Evolutionary conservation across 345 rosid species (phyloP), one percentile per base, ranked within the genome.

Genomic region (Melaleuca alternifolia): DNA sequence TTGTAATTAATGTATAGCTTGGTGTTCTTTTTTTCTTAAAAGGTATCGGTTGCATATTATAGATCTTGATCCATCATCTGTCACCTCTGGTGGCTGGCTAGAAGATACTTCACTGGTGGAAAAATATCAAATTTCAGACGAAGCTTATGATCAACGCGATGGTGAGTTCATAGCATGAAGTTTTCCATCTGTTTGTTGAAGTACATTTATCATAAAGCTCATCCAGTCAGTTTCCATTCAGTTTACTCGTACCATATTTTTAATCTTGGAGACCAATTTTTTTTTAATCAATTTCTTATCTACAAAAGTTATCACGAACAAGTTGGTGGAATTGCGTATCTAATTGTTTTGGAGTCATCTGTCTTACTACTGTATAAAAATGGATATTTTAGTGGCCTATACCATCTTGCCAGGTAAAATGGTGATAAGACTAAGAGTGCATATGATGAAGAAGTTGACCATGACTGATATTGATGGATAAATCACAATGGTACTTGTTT

Each of bases 71-170:
- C 98, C 99, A 13, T 92, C 98, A 20, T 96, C 98, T 5, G 95
- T 96, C 37, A 97, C 99, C 48, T 93, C 96, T 46, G 98, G 98
- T 57, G 97, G 99, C 11, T 96, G 98, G 98, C 94, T 97, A 44
- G 99, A 97, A 88, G 98, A 97, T 88, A 96, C 98, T 33, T 96
- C 99, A 50, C 83, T 94, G 71, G 98, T 97, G 85, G 95, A 96
- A 90, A 97, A 94, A 91, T 97, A 94, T 91, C 85, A 87, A 0
- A 97, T 97, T 46, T 96, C 98, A 53, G 99, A 97, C 33, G 98
- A 96, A 83, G 96, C 93, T 46, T 97, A 95, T 86, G 90, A 89
- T 24, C 96, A 97, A 87, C 97, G 91, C 20, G 91, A 89, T 82
- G 94, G 98, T 95, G 87, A 89, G 89, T 86, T 87, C 51, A 18